These are phyloP conservation scores for Talaromyces sp. DNA, from an alignment of 2,329 filamentous ascomycete genomes.

Conservation along the genomic window DNA sequence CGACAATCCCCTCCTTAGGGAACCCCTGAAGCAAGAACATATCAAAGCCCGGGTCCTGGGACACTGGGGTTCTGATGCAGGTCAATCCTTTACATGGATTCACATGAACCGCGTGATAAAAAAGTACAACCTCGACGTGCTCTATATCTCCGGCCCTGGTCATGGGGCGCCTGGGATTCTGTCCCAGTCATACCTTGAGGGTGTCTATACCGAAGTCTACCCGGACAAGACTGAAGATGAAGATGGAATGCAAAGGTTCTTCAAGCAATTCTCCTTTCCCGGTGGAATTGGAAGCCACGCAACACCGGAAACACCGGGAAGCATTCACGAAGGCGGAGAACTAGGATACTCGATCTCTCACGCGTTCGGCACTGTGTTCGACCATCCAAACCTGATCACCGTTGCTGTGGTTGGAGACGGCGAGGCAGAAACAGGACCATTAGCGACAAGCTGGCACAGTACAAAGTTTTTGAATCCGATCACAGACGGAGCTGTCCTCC, in stretches of 20 bases:
- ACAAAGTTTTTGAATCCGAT: conserved; percentile 79
- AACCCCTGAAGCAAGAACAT: conserved; percentile 64
- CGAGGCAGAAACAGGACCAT: conserved; percentile 73
- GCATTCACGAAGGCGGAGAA: conserved; percentile 73
- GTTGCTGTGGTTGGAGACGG: conserved; percentile 76
- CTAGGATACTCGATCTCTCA: conserved; percentile 77
- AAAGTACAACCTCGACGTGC: conserved; percentile 67
- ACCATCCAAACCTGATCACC: conserved; percentile 68
- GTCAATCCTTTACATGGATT: conserved; percentile 75
- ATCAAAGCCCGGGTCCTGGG: conserved; percentile 70
- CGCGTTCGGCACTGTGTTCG: conserved; percentile 71
- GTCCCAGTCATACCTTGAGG: conserved; percentile 72
- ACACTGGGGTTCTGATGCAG: conserved; percentile 76
- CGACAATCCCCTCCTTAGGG: conserved; percentile 65
- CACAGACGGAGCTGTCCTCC: conserved; percentile 70
- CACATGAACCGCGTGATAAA: conserved; percentile 79
- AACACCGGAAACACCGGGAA: conserved; percentile 72
- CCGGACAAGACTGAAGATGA: conserved; percentile 65
- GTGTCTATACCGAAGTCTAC: conserved; percentile 72
- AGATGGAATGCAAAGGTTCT: conserved; percentile 68
- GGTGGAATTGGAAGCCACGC: conserved; percentile 74
- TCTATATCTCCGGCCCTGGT: conserved; percentile 72
- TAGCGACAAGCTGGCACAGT: conserved; percentile 76
- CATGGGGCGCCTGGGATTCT: conserved; percentile 73
- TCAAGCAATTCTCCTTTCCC: conserved; percentile 79